phyloP scores from a whole-genome alignment of 2,329 filamentous ascomycete species.

The Teratosphaeria zuluensis region DNA sequence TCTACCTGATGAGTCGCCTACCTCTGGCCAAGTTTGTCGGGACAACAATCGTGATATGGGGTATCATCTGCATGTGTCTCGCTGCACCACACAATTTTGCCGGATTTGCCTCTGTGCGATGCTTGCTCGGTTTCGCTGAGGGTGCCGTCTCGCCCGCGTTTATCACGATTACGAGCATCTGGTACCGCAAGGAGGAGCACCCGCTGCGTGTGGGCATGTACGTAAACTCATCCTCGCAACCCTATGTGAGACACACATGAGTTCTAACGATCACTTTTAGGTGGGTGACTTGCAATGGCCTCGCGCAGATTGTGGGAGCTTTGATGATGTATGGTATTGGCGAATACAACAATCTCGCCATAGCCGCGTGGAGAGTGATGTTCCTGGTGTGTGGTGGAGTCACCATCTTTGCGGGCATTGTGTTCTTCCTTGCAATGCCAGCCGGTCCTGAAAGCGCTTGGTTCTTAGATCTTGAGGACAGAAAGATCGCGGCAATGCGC shows the following conservation, averaged over 20 bases:
- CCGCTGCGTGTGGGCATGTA: conserved; percentile 16
- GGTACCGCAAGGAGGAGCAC: conserved; percentile 21
- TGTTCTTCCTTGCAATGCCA: conserved; percentile 41
- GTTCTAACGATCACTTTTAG: no score
- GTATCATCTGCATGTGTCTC: background rate
- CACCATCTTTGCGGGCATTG: conserved; percentile 33
- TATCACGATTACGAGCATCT: background rate
- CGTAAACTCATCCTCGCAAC: no score
- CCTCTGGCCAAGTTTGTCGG: background rate
- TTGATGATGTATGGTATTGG: conserved; percentile 45
- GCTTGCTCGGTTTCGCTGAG: background rate
- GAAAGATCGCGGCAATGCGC: conserved; percentile 30
- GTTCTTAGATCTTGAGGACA: conserved; percentile 38
- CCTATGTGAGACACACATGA: no score
- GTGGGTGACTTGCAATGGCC: conserved; percentile 39
- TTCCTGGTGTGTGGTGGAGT: conserved; percentile 44
- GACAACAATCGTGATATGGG: background rate
- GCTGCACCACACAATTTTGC: background rate
- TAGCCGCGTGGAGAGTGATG: conserved; percentile 39
- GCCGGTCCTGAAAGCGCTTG: conserved; percentile 38
- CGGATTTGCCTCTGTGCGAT: background rate
- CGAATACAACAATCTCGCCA: conserved; percentile 27
- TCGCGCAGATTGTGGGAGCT: conserved; percentile 38
- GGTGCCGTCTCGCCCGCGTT: background rate
- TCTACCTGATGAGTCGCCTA: background rate